Conservation (phyloP, 2,329 filamentous ascomycete species). For the Drechslerella stenobrocha region DNA sequence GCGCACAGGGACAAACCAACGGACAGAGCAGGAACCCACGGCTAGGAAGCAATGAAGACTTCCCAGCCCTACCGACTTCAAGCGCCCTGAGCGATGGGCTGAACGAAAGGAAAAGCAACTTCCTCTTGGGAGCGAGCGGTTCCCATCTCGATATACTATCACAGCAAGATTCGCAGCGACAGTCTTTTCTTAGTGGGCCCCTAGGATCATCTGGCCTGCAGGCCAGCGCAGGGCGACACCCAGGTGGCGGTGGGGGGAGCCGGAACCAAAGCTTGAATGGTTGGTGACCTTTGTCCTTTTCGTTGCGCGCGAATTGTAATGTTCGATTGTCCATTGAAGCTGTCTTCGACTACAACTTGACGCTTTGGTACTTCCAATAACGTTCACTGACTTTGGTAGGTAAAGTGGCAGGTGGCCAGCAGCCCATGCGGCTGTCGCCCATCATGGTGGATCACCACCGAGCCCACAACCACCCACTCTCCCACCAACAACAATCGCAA, state of each 20-base stretch:
- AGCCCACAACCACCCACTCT: conserved; percentile 29
- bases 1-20: conserved; percentile 28
- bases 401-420: conserved; percentile 5
- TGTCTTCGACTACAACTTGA: too few relatives aligned
- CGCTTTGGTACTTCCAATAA: too few relatives aligned
- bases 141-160: conserved; percentile 39
- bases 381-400: too few relatives aligned
- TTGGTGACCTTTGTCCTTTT: conserved; percentile 6
- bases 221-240: conserved; percentile 18
- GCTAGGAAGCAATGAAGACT: conserved; percentile 37
- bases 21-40: conserved; percentile 34
- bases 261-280: conserved; percentile 32
- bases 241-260: conserved; percentile 7
- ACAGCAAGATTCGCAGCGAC: conserved; percentile 38
- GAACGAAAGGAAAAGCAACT: conserved; percentile 24
- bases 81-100: conserved; percentile 15
- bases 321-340: too few relatives aligned
- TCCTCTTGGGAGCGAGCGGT: conserved; percentile 18
- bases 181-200: conserved; percentile 26
- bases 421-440: conserved; percentile 32
- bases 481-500: conserved; percentile 27
- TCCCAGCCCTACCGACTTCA: conserved; percentile 34
- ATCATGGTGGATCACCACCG: conserved; percentile 47
- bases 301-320: background rate
- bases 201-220: conserved; percentile 22